phyloP scores from a whole-genome alignment of 768 basidiomycete genomes.

The Lepiota brunneoincarnata region DNA sequence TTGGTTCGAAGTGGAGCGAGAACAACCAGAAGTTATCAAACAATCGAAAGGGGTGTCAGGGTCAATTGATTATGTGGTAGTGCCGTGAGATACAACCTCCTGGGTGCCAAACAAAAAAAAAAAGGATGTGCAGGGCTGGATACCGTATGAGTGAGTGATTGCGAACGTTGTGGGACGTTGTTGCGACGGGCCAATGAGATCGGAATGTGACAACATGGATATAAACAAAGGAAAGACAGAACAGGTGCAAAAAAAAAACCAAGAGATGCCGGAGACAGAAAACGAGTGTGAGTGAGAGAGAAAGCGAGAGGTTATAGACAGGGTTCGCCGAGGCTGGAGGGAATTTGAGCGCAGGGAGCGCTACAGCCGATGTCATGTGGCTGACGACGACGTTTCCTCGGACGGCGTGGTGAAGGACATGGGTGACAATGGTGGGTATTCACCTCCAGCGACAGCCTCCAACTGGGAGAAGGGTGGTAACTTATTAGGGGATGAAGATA shows the following conservation, averaged over 20 bases:
- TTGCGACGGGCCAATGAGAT: constrained; percentile 4
- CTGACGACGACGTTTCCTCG: constrained; percentile 35
- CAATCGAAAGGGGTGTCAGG: constrained; percentile 24
- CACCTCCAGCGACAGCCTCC: constrained; percentile 80
- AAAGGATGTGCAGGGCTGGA: constrained; percentile 25
- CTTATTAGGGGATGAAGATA: constrained; percentile 29
- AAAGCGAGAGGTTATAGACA: constrained; percentile 10
- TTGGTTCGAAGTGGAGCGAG: constrained; percentile 10
- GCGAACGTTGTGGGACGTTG: constrained; percentile 1
- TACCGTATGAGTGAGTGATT: constrained; percentile 17
- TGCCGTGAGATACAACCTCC: constrained; percentile 40
- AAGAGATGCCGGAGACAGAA: constrained; percentile 13
- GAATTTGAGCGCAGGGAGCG: constrained; percentile 16
- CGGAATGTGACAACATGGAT: constrained; percentile 15
- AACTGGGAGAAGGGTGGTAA: constrained; percentile 80
- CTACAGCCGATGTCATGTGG: constrained; percentile 25
- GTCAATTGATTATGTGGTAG: constrained; percentile 36
- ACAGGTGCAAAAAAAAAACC: constrained; percentile 5
- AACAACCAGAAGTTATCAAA: constrained; percentile 14
- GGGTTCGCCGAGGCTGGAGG: constrained; percentile 1
- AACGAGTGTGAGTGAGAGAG: constrained; percentile 16
- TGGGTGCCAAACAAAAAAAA: constrained; percentile 31
- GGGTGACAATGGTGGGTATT: constrained; percentile 68
- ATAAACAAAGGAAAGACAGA: constrained; percentile 19
- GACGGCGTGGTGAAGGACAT: constrained; percentile 61